phyloP scores from a whole-genome alignment of 805 yeast species.

The Cyberlindnera maclurae region DNA sequence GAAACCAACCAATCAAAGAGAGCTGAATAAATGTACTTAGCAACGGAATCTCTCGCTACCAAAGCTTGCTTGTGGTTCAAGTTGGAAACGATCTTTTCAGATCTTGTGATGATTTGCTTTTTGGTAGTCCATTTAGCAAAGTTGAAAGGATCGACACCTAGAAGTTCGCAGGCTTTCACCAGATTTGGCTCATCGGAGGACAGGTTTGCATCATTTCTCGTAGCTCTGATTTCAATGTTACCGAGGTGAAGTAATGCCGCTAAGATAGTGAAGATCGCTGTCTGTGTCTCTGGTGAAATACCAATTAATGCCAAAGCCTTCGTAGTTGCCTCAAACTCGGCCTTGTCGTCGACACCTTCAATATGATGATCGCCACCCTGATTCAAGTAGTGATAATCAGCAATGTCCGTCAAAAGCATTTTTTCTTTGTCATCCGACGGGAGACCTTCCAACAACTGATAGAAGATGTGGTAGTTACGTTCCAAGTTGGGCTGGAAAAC shows the following conservation, averaged over 20 bases:
- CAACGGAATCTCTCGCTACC: slow-evolving; percentile 95
- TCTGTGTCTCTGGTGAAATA: slow-evolving; percentile 49
- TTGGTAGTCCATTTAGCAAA: slow-evolving; percentile 91
- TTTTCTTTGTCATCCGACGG: slow-evolving; percentile 41
- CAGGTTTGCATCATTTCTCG: slow-evolving; percentile 76
- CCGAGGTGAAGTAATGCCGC: slow-evolving; percentile 92
- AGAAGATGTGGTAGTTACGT: slow-evolving; percentile 92
- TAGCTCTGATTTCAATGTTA: slow-evolving; percentile 79
- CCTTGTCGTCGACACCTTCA: slow-evolving; percentile 72
- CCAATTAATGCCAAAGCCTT: slow-evolving; percentile 80
- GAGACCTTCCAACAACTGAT: slow-evolving; percentile 79
- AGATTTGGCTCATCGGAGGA: slow-evolving; percentile 83
- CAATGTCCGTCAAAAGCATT: slow-evolving; percentile 56
- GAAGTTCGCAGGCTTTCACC: slow-evolving; percentile 72
- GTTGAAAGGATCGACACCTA: slow-evolving; percentile 65
- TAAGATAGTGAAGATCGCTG: slow-evolving; percentile 64
- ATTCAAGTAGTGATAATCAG: slow-evolving; percentile 72
- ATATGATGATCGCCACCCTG: slow-evolving; percentile 80
- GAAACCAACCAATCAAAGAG: slow-evolving; percentile 93
- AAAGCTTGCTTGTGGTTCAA: slow-evolving; percentile 76
- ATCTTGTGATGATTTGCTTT: slow-evolving; percentile 86
- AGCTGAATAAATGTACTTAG: slow-evolving; percentile 88
- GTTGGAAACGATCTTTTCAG: slow-evolving; percentile 84
- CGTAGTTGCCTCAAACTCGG: slow-evolving; percentile 69
- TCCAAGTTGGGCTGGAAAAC: slow-evolving; percentile 90